Conservation (phyloP, 306 rosid genomes). For the Vachellia collinsii region DNA sequence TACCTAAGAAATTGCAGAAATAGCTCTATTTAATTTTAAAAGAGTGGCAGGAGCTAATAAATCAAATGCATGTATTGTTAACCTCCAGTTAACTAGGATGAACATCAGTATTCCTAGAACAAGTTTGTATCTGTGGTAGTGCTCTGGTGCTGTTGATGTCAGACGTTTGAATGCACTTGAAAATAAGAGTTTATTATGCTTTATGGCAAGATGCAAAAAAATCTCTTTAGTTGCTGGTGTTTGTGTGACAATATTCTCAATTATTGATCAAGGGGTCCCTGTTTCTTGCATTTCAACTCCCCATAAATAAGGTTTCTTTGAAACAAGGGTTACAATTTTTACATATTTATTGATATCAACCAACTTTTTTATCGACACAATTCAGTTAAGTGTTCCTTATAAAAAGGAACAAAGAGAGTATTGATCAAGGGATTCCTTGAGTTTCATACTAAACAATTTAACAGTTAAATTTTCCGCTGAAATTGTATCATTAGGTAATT, state of each 20-base stretch:
- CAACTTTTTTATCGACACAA: no score
- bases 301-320: no score
- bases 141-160: not conserved
- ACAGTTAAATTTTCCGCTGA: conserved; percentile 3
- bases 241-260: not conserved
- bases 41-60: not conserved
- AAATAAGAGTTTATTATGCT: not conserved
- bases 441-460: not conserved
- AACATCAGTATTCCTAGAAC: not conserved
- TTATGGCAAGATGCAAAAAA: conserved; percentile 59
- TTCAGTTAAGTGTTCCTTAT: no score
- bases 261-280: no score
- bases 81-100: not conserved
- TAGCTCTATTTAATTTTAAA: not conserved
- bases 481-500: conserved; percentile 50
- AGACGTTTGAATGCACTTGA: not conserved
- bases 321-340: no score
- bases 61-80: not conserved
- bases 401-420: no score
- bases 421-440: not conserved
- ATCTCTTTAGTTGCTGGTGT: conserved; percentile 2
- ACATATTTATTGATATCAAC: no score
- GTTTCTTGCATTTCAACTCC: no score
- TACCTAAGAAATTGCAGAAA: not conserved
- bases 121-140: not conserved